A percentile compares a stretch with the other conserved stretches of the same genome.
phyloP scores from a whole-genome alignment of 192 early-diverging fungal genomes.

The Rhizoclosmatium globosum region DNA sequence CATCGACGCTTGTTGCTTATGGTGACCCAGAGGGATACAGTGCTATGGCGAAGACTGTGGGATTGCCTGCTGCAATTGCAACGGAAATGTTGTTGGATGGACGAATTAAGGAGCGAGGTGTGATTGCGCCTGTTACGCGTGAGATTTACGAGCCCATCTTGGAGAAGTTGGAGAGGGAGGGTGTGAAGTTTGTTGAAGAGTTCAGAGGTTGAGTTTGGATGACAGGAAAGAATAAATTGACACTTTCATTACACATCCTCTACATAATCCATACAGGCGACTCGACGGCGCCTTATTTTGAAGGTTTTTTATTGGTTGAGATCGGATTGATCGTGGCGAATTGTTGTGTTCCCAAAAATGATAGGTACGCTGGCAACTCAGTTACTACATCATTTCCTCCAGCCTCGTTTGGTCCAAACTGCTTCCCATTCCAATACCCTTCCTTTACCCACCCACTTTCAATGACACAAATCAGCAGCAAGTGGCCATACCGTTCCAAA shows the following conservation, averaged over 20 bases:
- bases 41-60: constrained; percentile 69
- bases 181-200: constrained; percentile 84
- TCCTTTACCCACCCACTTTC: constrained; percentile 19
- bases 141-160: constrained; percentile 93
- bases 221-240: too few relatives aligned
- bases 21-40: constrained; percentile 61
- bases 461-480: constrained; percentile 38
- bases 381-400: too few relatives aligned
- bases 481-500: constrained; percentile 45
- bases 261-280: too few relatives aligned
- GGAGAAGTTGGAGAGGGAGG: constrained; percentile 86
- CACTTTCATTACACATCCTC: too few relatives aligned
- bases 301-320: too few relatives aligned
- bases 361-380: constrained; percentile 23
- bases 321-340: constrained; percentile 31
- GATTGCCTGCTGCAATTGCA: constrained; percentile 65
- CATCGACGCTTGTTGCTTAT: constrained; percentile 64
- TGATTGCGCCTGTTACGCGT: constrained; percentile 89
- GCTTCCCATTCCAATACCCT: constrained; percentile 46
- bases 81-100: constrained; percentile 68
- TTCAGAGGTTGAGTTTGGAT: too few relatives aligned
- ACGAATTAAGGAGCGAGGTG: constrained; percentile 69
- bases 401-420: constrained; percentile 24
- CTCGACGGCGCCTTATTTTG: too few relatives aligned
- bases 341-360: constrained; percentile 43